Conservation (phyloP, 2,329 filamentous ascomycete genomes). For the Albophoma yamanashiensis region DNA sequence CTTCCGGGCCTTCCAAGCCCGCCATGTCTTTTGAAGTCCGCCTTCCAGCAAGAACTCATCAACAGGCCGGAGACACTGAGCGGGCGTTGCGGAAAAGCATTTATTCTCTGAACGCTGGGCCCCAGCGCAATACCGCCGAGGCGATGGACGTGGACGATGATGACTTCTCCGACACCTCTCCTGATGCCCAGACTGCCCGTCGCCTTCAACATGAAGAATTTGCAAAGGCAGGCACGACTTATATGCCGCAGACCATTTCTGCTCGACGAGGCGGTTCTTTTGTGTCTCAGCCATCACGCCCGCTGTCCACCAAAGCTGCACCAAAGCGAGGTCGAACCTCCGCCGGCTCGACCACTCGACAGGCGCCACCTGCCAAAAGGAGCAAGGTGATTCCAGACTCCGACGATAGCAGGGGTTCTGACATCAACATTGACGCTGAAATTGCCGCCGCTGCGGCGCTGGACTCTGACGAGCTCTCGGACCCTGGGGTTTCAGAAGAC, state of each 20-base stretch:
- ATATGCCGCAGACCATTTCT: constrained; percentile 2
- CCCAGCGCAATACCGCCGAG: constrained; percentile 29
- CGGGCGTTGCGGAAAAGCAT: constrained; percentile 28
- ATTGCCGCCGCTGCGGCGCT: constrained; percentile 14
- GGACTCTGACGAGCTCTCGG: constrained; percentile 5
- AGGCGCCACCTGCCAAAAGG: constrained; percentile 18
- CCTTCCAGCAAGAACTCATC: constrained; percentile 11
- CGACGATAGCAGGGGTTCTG: constrained; percentile 11
- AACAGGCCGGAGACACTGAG: constrained; percentile 13
- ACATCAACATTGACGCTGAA: constrained; percentile 21
- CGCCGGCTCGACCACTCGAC: constrained; percentile 6
- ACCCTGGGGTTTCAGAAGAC: constrained; percentile 4
- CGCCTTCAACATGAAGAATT: constrained; percentile 23
- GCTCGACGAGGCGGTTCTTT: neutral
- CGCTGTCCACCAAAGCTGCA: constrained; percentile 4
- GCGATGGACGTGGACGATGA: constrained; percentile 29
- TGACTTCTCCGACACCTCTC: constrained; percentile 12
- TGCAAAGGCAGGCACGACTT: constrained; percentile 4
- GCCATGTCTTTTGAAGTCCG: constrained; percentile 17
- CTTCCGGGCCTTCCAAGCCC: neutral
- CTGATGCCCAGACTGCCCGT: constrained; percentile 20
- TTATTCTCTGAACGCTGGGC: constrained; percentile 34
- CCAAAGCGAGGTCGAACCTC: constrained; percentile 16
- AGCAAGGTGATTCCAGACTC: constrained; percentile 17
- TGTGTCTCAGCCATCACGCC: constrained; percentile 1